phyloP scores from a whole-genome alignment of 305 asterid genomes.

The Fraxinus albicans region DNA sequence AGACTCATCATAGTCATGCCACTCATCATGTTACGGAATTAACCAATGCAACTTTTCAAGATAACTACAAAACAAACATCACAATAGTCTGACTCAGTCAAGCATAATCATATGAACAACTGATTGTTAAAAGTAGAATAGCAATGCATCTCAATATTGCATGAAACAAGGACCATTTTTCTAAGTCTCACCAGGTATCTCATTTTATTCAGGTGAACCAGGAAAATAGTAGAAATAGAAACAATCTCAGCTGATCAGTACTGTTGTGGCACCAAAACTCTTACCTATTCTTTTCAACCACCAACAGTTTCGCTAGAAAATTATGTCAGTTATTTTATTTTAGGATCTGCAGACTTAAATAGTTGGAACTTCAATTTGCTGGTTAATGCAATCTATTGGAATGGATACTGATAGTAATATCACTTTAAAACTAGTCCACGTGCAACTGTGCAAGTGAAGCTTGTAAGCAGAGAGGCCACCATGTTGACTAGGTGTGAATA shows the following conservation, averaged over 20 bases:
- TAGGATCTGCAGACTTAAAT: not conserved
- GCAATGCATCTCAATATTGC: not conserved
- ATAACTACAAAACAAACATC: not conserved
- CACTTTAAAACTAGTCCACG: not conserved
- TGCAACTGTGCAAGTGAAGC: not conserved
- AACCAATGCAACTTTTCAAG: not conserved
- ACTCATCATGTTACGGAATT: not conserved
- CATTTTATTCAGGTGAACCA: not conserved
- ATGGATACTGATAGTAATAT: not conserved
- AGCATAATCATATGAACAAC: not conserved
- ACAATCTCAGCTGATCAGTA: not conserved
- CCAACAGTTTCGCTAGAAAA: not conserved
- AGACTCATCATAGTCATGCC: not conserved
- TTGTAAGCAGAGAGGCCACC: not conserved
- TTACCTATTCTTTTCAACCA: not conserved
- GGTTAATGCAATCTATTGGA: not conserved
- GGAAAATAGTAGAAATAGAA: not conserved
- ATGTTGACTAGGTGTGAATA: not conserved
- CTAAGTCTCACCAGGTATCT: not conserved
- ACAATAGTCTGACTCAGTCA: not conserved
- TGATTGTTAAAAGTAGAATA: not conserved
- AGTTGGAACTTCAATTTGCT: not conserved
- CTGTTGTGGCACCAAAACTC: not conserved
- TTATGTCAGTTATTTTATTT: not conserved
- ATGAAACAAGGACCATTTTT: not conserved